Evolutionary conservation across 495 filamentous ascomycete species (phyloP).

Genomic region (Trichoderma erinaceum): DNA sequence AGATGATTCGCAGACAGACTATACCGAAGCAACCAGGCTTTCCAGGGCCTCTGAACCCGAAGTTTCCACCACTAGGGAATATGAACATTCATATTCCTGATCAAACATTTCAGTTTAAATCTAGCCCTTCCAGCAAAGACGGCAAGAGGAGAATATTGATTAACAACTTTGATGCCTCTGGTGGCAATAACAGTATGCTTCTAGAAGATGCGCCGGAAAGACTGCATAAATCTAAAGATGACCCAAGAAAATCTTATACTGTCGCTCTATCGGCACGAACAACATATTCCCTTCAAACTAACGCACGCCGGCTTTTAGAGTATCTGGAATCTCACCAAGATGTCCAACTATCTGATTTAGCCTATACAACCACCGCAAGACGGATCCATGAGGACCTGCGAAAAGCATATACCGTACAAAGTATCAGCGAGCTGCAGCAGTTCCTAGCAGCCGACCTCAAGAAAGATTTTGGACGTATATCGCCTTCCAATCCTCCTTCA

Average conservation of each 20-base stretch:
- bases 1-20: slow-evolving; percentile 78
- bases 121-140: slow-evolving; percentile 53
- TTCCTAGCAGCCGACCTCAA: too few species aligned
- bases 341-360: slow-evolving; percentile 50
- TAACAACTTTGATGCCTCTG: slow-evolving; percentile 66
- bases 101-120: slow-evolving; percentile 48
- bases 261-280: slow-evolving; percentile 55
- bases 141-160: slow-evolving; percentile 54
- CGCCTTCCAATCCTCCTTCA: neutral
- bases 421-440: slow-evolving; percentile 37
- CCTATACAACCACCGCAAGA: slow-evolving; percentile 78
- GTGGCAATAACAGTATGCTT: slow-evolving; percentile 58
- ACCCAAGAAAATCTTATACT: slow-evolving; percentile 49
- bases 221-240: slow-evolving; percentile 24
- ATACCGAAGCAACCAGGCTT: slow-evolving; percentile 86
- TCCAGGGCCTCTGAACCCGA: slow-evolving; percentile 71
- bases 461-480: too few species aligned
- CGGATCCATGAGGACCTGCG: slow-evolving; percentile 72
- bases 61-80: slow-evolving; percentile 56
- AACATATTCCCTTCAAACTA: slow-evolving; percentile 48
- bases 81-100: slow-evolving; percentile 56
- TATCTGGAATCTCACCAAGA: slow-evolving; percentile 51
- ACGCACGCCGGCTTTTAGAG: slow-evolving; percentile 42
- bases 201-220: slow-evolving; percentile 50
- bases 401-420: slow-evolving; percentile 51